Evolutionary conservation across 2,329 filamentous ascomycete species (phyloP).

Genomic region (Didymellaceae sp.): DNA sequence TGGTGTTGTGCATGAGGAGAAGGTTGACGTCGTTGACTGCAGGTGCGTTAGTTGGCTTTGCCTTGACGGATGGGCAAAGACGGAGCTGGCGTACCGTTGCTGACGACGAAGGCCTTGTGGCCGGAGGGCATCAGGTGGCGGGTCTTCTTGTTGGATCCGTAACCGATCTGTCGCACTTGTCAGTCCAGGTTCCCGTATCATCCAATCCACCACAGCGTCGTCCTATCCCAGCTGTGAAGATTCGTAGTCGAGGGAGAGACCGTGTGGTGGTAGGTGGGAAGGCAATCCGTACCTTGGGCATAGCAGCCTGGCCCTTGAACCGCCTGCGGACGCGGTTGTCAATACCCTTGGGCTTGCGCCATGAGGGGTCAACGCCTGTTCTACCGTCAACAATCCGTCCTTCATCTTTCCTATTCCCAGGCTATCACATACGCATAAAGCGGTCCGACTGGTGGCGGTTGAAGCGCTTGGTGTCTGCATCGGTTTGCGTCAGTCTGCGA

Average conservation of each 20-base stretch:
- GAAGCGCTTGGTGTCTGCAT: slow-evolving; percentile 88
- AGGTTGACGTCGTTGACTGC: slow-evolving; percentile 86
- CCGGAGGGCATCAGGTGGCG: slow-evolving; percentile 98
- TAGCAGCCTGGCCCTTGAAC: slow-evolving; percentile 93
- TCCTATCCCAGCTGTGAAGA: background rate
- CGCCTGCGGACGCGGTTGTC: slow-evolving; percentile 97
- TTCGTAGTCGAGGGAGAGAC: slow-evolving; percentile 1
- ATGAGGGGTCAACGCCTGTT: slow-evolving; percentile 74
- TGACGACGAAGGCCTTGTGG: slow-evolving; percentile 99
- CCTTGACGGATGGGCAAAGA: background rate
- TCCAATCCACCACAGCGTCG: background rate
- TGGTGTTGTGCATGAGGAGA: slow-evolving; percentile 99
- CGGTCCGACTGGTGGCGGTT: slow-evolving; percentile 96
- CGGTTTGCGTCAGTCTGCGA: slow-evolving; percentile 42
- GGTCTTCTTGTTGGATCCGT: slow-evolving; percentile 99
- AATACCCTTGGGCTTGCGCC: slow-evolving; percentile 99
- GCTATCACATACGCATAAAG: slow-evolving; percentile 75
- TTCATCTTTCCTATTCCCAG: slow-evolving; percentile 14
- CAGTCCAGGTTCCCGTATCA: slow-evolving; percentile 22
- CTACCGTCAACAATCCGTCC: slow-evolving; percentile 37
- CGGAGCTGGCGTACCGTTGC: slow-evolving; percentile 66
- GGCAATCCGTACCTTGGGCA: slow-evolving; percentile 85
- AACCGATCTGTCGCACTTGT: slow-evolving; percentile 77
- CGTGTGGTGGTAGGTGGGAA: slow-evolving; percentile 1
- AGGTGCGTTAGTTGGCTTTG: slow-evolving; percentile 28